These are phyloP conservation scores for Phytopythium kandeliae DNA, from an alignment of 352 stramenopile species.

Conservation along the genomic window DNA sequence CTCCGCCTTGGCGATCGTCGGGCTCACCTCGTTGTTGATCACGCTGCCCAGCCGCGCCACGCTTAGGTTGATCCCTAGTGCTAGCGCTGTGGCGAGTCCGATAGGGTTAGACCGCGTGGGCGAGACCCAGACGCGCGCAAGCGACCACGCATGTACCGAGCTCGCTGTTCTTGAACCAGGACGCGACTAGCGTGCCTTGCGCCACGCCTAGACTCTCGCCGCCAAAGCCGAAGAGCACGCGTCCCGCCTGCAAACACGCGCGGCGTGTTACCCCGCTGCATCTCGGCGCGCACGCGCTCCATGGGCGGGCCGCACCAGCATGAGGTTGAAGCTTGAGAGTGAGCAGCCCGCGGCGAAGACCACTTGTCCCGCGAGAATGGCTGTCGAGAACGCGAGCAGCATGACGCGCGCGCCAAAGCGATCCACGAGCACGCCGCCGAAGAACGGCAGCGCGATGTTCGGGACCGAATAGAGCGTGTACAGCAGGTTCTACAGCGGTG, in stretches of 20 bases:
- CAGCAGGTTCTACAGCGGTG: constrained; percentile 76
- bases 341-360: constrained; percentile 87
- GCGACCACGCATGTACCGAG: constrained; percentile 26
- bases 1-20: constrained; percentile 59
- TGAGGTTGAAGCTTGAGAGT: constrained; percentile 69
- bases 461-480: constrained; percentile 93
- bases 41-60: constrained; percentile 89
- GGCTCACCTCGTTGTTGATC: constrained; percentile 91
- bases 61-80: constrained; percentile 90
- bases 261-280: constrained; percentile 1
- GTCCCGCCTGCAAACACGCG: constrained; percentile 43
- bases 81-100: constrained; percentile 45
- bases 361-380: constrained; percentile 81
- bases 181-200: constrained; percentile 85
- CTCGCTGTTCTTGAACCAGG: constrained; percentile 93
- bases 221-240: constrained; percentile 90
- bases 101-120: too few relatives aligned
- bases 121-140: too few relatives aligned
- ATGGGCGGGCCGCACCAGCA: constrained; percentile 37
- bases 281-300: background rate
- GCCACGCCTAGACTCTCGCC: constrained; percentile 90
- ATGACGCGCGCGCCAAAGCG: constrained; percentile 81
- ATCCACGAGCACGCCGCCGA: constrained; percentile 90
- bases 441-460: constrained; percentile 92
- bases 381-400: constrained; percentile 79